Percentiles rank a stretch among this genome's conserved stretches.
Evolutionary conservation across 2,329 filamentous ascomycete species (phyloP).

Genomic region (Aspergillus alliaceus): DNA sequence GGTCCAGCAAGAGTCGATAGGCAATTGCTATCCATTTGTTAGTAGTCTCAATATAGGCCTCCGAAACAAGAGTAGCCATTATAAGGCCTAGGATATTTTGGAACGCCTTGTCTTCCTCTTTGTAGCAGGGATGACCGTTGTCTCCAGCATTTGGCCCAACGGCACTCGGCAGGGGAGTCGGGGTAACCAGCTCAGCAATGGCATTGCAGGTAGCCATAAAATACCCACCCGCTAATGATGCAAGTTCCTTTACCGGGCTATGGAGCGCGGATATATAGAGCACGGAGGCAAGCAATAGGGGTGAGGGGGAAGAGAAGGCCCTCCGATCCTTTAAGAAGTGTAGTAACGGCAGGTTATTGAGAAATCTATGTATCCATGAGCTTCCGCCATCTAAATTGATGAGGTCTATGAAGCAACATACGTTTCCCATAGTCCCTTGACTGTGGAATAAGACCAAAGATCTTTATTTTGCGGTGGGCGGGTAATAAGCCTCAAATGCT

Average conservation of each 20-base stretch:
- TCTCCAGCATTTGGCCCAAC: not conserved
- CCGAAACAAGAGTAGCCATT: constrained; percentile 32
- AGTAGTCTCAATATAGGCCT: constrained; percentile 27
- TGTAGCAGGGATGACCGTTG: not conserved
- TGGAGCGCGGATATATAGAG: constrained; percentile 32
- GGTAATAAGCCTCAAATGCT: constrained; percentile 24
- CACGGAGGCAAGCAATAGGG: constrained; percentile 27
- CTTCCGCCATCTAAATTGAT: constrained; percentile 3
- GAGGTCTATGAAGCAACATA: constrained; percentile 11
- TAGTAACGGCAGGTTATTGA: constrained; percentile 28
- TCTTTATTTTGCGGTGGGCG: constrained; percentile 18
- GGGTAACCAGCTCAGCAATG: constrained; percentile 24
- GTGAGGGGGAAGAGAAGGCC: constrained; percentile 25
- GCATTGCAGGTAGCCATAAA: constrained; percentile 26
- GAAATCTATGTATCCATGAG: constrained; percentile 18
- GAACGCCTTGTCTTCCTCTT: constrained; percentile 17
- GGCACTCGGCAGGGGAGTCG: not conserved
- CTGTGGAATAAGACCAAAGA: constrained; percentile 24
- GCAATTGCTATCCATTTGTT: constrained; percentile 32
- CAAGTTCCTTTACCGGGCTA: constrained; percentile 17
- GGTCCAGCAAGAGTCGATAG: constrained; percentile 29
- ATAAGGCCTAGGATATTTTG: constrained; percentile 30
- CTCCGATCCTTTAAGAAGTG: constrained; percentile 29
- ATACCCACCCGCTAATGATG: constrained; percentile 21
- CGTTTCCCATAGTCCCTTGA: constrained; percentile 28